phyloP scores from a whole-genome alignment of 148 eudicot species.

The Selenicereus undatus region DNA sequence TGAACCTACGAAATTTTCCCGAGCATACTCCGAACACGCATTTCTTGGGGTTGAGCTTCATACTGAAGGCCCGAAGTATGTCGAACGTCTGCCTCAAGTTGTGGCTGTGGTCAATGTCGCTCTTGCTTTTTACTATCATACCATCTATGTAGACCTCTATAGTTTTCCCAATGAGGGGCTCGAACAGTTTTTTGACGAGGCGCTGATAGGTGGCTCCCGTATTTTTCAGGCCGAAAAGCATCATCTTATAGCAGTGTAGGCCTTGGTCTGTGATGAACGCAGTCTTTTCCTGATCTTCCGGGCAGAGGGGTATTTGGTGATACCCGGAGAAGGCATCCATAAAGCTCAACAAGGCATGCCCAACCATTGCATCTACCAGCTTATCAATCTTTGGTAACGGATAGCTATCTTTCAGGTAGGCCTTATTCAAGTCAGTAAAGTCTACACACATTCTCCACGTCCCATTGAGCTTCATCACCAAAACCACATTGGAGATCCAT shows the following conservation, averaged over 20 bases:
- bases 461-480: background rate
- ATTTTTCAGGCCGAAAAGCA: background rate
- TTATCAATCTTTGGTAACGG: no score
- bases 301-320: background rate
- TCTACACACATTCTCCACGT: background rate
- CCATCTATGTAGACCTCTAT: no score
- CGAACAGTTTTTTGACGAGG: no score
- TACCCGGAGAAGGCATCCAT: background rate
- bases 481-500: background rate
- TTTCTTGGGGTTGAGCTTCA: no score
- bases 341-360: background rate
- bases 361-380: background rate
- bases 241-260: background rate
- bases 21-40: no score
- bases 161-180: no score
- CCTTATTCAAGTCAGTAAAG: background rate
- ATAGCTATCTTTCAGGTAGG: background rate
- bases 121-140: no score
- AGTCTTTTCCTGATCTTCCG: no score
- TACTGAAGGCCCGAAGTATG: no score
- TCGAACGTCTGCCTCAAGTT: no score
- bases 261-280: background rate
- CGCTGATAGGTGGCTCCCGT: background rate
- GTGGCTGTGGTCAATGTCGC: no score
- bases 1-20: no score